These are phyloP conservation scores for Malassezia sp. DNA, from an alignment of 1,284 basidiomycete genomes.

Conservation along the genomic window DNA sequence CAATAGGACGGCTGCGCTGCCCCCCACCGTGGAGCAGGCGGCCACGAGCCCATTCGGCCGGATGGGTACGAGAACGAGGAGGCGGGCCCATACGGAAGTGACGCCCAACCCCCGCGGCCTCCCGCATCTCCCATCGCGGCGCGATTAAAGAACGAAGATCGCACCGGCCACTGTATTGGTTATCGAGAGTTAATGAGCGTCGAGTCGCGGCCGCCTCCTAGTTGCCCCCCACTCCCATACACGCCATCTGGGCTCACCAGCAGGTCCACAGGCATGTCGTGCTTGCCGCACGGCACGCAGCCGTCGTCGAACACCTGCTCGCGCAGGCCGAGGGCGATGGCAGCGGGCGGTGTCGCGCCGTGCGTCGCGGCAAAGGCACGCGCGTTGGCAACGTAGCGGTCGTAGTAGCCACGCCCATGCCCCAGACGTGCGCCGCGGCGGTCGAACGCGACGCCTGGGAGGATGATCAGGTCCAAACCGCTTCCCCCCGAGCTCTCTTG, in stretches of 20 bases:
- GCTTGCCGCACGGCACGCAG: conserved; percentile 6
- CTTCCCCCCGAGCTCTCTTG: conserved; percentile 27
- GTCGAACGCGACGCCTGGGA: conserved; percentile 48
- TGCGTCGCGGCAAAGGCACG: neutral
- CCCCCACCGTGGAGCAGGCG: no score
- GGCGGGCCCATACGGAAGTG: no score
- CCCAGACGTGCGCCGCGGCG: conserved; percentile 42
- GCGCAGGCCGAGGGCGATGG: conserved; percentile 8
- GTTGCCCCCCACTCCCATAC: no score
- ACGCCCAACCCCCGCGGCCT: no score
- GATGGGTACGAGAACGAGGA: no score
- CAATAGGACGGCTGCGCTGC: no score
- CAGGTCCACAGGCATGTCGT: conserved; percentile 4
- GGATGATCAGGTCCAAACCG: conserved; percentile 48
- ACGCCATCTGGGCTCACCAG: conserved; percentile 1
- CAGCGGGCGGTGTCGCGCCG: neutral
- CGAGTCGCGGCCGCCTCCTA: no score
- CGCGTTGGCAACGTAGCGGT: conserved; percentile 35
- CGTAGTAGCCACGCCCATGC: conserved; percentile 49
- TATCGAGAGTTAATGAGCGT: no score
- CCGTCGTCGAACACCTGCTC: conserved; percentile 8
- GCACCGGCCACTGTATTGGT: no score
- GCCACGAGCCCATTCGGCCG: no score
- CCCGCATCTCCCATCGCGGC: no score
- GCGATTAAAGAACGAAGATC: no score